Conservation (phyloP, 2,329 filamentous ascomycete species). For the Xylariaceae sp. region DNA sequence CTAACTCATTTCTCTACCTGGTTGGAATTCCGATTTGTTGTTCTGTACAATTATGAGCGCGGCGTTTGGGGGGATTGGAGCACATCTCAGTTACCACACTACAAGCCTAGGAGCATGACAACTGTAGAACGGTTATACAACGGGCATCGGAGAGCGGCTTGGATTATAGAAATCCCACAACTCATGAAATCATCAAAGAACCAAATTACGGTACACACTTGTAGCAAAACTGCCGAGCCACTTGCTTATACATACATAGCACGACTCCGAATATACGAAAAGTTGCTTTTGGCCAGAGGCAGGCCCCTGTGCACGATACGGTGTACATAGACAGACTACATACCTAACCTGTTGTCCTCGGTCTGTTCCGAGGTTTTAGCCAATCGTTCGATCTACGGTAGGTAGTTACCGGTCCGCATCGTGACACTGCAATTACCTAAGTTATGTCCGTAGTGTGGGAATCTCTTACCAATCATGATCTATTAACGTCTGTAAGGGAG, state of each 20-base stretch:
- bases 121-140: conserved; percentile 1
- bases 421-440: no score
- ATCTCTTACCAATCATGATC: no score
- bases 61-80: conserved; percentile 17
- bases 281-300: no score
- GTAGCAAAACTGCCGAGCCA: background rate
- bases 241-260: background rate
- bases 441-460: no score
- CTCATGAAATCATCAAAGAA: background rate
- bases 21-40: conserved; percentile 9
- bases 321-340: no score
- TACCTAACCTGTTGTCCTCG: no score
- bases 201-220: background rate
- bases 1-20: conserved; percentile 26
- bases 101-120: background rate
- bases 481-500: no score
- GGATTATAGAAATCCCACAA: background rate
- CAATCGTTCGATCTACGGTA: no score
- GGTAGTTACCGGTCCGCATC: no score
- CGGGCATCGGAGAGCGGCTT: background rate
- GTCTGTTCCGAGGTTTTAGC: no score
- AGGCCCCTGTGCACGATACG: no score
- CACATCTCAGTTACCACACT: background rate
- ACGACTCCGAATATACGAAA: background rate
- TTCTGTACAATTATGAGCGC: conserved; percentile 19